Conservation (phyloP, 371 early-diverging fungal genomes). For the Apophysomyces variabilis region DNA sequence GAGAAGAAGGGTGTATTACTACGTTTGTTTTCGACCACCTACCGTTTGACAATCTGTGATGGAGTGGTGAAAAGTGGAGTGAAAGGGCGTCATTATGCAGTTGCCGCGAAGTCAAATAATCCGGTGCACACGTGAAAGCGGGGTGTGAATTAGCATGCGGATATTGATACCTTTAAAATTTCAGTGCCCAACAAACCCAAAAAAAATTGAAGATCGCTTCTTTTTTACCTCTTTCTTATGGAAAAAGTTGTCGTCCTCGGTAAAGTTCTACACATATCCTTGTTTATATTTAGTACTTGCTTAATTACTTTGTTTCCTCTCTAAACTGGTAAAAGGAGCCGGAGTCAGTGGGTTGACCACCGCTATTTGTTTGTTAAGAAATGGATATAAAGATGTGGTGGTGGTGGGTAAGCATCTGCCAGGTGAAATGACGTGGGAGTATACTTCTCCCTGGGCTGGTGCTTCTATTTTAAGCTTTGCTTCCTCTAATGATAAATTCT, state of each 20-base stretch:
- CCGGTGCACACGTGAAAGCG: too few species aligned
- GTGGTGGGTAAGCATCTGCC: slow-evolving; percentile 67
- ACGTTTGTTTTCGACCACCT: too few species aligned
- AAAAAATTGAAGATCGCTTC: too few species aligned
- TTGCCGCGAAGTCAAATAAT: too few species aligned
- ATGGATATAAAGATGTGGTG: slow-evolving; percentile 58
- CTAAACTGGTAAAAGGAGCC: slow-evolving; percentile 54
- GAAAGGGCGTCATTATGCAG: too few species aligned
- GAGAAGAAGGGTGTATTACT: too few species aligned
- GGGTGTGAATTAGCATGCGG: too few species aligned
- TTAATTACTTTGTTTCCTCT: not conserved
- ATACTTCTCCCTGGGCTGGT: slow-evolving; percentile 81
- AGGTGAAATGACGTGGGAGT: slow-evolving; percentile 56
- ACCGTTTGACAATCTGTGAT: too few species aligned
- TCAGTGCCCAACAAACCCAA: too few species aligned
- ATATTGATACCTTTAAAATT: too few species aligned
- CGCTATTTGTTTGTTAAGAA: slow-evolving; percentile 57
- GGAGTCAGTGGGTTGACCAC: slow-evolving; percentile 83
- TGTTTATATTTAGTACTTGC: not conserved
- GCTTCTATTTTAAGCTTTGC: slow-evolving; percentile 48
- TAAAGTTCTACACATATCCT: not conserved
- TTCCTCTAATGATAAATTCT: slow-evolving; percentile 28
- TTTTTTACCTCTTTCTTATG: not conserved
- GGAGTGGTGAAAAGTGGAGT: too few species aligned
- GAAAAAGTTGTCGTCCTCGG: slow-evolving; percentile 2